A percentile compares a stretch with the other conserved stretches of the same genome.
Conservation (phyloP, 2,329 filamentous ascomycete species). For the Colletotrichum limetticola region DNA sequence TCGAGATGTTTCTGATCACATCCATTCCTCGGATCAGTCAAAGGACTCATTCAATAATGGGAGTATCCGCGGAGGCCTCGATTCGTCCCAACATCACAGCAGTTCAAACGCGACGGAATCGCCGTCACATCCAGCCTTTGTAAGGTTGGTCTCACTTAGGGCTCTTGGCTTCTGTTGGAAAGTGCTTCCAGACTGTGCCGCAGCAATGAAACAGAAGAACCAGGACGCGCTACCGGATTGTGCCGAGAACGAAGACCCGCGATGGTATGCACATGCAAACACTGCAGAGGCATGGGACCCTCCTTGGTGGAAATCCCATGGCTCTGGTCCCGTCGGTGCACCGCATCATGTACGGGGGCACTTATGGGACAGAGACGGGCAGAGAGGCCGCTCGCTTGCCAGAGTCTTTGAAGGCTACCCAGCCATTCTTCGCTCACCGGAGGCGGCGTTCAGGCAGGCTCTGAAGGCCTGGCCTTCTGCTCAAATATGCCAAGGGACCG, state of each 20-base stretch:
- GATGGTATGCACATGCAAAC: neutral
- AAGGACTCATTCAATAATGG: neutral
- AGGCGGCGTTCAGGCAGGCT: neutral
- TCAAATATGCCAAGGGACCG: slow-evolving; percentile 19
- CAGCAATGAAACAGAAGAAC: neutral
- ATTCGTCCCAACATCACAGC: neutral
- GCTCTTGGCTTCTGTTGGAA: neutral
- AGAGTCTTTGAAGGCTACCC: neutral
- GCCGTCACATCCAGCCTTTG: neutral
- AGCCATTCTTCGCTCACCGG: neutral
- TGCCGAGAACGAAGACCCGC: neutral
- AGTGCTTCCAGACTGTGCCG: neutral
- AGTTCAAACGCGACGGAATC: neutral
- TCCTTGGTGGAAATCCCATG: slow-evolving; percentile 9
- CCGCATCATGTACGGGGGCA: neutral
- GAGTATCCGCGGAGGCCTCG: neutral
- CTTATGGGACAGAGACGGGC: neutral
- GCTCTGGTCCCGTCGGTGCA: slow-evolving; percentile 10
- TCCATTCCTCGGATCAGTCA: neutral
- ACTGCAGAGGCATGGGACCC: neutral
- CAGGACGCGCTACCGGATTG: neutral
- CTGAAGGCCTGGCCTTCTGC: neutral
- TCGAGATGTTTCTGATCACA: too few relatives aligned
- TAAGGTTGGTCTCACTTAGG: neutral
- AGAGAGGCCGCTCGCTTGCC: slow-evolving; percentile 6